Percentiles rank a stretch among this genome's conserved stretches.
These are phyloP conservation scores for Angomonas ambiguus DNA, from an alignment of 208 protist species.

Conservation along the genomic window DNA sequence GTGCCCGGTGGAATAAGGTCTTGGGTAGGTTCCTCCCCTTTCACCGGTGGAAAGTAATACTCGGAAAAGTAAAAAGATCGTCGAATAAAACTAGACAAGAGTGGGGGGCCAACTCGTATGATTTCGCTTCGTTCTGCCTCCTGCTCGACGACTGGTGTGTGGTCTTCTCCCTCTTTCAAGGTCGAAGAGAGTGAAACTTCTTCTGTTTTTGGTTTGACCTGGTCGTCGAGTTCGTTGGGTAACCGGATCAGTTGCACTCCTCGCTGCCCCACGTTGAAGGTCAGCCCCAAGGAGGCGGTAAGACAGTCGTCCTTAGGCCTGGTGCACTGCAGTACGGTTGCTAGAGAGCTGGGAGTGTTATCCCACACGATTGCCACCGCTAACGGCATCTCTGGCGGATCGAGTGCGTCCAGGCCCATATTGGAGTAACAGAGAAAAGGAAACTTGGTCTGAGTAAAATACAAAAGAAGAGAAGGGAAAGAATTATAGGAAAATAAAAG, in stretches of 20 bases:
- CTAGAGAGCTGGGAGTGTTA: too few species aligned
- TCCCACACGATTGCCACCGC: too few species aligned
- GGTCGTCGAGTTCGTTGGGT: too few species aligned
- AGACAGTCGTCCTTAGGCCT: too few species aligned
- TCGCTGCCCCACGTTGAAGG: too few species aligned
- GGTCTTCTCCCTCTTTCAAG: neutral
- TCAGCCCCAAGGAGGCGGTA: too few species aligned
- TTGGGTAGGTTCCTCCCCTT: neutral
- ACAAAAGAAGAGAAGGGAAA: neutral
- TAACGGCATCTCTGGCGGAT: too few species aligned
- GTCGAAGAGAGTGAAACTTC: too few species aligned
- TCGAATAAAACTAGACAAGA: conserved; percentile 15
- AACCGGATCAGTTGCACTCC: too few species aligned
- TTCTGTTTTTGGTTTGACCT: neutral
- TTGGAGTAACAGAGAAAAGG: too few species aligned
- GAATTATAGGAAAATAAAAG: neutral
- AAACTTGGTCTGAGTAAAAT: neutral
- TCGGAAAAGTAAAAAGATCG: conserved; percentile 10
- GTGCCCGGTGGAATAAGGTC: neutral
- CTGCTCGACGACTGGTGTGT: neutral
- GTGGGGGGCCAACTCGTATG: neutral
- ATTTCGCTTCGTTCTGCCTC: neutral
- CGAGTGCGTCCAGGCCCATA: too few species aligned
- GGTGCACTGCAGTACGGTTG: too few species aligned
- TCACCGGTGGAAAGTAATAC: conserved; percentile 3